Conservation (phyloP, 2,329 filamentous ascomycete genomes). For the Cytospora paraplurivora region DNA sequence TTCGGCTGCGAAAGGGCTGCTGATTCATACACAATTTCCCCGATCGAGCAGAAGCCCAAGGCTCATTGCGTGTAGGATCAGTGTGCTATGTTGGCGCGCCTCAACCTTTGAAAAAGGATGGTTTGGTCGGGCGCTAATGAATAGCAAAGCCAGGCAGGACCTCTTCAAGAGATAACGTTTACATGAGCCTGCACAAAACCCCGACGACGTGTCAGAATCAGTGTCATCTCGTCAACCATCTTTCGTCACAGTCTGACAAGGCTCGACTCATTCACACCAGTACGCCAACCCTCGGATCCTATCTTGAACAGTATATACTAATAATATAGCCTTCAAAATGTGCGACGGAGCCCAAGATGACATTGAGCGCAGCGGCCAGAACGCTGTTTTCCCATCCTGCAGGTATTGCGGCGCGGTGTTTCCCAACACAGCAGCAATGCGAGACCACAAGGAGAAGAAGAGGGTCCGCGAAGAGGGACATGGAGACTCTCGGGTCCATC, state of each 20-base stretch:
- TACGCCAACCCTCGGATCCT: not conserved
- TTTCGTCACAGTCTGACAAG: not conserved
- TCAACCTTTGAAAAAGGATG: no score
- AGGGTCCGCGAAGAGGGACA: slow-evolving; percentile 33
- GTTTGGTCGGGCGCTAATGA: no score
- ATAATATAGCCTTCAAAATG: not conserved
- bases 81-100: no score
- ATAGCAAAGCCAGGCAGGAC: no score
- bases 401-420: slow-evolving; percentile 30
- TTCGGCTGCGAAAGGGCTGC: no score
- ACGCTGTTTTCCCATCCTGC: slow-evolving; percentile 7
- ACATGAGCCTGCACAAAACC: no score
- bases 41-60: no score
- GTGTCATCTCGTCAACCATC: not conserved
- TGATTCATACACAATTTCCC: no score
- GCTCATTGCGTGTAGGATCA: no score
- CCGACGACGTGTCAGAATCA: not conserved
- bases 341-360: not conserved
- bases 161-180: no score
- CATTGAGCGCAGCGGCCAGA: not conserved
- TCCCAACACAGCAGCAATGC: slow-evolving; percentile 29
- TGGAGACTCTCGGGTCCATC: slow-evolving; percentile 30
- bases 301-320: not conserved
- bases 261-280: not conserved
- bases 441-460: slow-evolving; percentile 37